phyloP scores from a whole-genome alignment of 2,329 filamentous ascomycete genomes.

The Scytalidium lignicola region DNA sequence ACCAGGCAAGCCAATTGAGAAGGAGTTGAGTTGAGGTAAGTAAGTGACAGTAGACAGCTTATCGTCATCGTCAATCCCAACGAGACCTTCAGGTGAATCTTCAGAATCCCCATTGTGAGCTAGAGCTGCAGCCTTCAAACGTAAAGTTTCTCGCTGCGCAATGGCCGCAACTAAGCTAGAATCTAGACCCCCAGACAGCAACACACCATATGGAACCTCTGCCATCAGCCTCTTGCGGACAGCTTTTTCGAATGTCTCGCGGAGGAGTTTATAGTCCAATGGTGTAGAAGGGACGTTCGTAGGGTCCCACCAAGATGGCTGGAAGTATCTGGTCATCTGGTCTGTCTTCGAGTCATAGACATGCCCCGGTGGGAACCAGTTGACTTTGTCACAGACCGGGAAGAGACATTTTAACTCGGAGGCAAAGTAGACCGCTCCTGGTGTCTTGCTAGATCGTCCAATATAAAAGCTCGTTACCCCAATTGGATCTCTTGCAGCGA shows the following conservation, averaged over 20 bases:
- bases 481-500: slow-evolving; percentile 94
- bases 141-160: slow-evolving; percentile 84
- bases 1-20: slow-evolving; percentile 92
- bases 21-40: slow-evolving; percentile 93
- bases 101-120: slow-evolving; percentile 42
- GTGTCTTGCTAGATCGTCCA: slow-evolving; percentile 79
- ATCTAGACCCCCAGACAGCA: slow-evolving; percentile 91
- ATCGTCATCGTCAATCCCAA: slow-evolving; percentile 92
- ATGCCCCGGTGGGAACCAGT: slow-evolving; percentile 90
- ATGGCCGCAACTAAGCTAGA: slow-evolving; percentile 94
- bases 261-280: slow-evolving; percentile 76
- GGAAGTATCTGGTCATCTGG: slow-evolving; percentile 79
- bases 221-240: slow-evolving; percentile 98
- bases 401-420: slow-evolving; percentile 94
- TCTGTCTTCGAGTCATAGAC: slow-evolving; percentile 92
- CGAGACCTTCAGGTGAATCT: slow-evolving; percentile 65
- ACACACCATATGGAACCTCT: slow-evolving; percentile 94
- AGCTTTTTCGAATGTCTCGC: slow-evolving; percentile 79
- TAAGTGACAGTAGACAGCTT: slow-evolving; percentile 85
- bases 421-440: slow-evolving; percentile 86
- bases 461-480: slow-evolving; percentile 97
- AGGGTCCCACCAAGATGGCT: slow-evolving; percentile 89
- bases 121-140: slow-evolving; percentile 63
- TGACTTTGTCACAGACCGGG: slow-evolving; percentile 91
- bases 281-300: slow-evolving; percentile 71